Percentiles rank a stretch among this genome's conserved stretches.
These are phyloP conservation scores for Saccharomyces pastorianus DNA, from an alignment of 1,139 yeast species.

Conservation along the genomic window DNA sequence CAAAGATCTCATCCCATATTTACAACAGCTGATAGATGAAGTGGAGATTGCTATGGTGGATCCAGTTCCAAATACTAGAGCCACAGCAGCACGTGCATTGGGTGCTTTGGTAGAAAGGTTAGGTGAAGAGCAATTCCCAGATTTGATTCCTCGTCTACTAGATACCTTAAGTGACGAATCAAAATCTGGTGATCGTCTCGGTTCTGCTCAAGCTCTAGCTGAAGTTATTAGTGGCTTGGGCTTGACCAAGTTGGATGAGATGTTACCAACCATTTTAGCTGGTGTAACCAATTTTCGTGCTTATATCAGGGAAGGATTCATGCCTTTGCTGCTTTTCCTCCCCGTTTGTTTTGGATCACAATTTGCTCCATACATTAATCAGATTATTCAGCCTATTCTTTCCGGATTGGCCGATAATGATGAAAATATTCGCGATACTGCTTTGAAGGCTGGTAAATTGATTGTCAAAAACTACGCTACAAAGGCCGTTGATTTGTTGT, in stretches of 20 bases:
- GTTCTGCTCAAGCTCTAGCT: conserved; percentile 94
- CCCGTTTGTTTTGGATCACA: conserved; percentile 94
- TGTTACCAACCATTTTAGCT: conserved; percentile 71
- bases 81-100: conserved; percentile 94
- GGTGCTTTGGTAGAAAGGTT: conserved; percentile 93
- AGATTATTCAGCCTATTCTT: conserved; percentile 83
- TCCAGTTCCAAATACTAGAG: conserved; percentile 94
- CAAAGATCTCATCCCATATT: conserved; percentile 76
- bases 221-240: conserved; percentile 94
- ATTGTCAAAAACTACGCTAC: conserved; percentile 87
- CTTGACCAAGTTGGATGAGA: conserved; percentile 73
- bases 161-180: conserved; percentile 69
- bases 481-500: conserved; percentile 83
- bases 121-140: conserved; percentile 95
- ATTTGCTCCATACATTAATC: conserved; percentile 79
- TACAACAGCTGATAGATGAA: conserved; percentile 67
- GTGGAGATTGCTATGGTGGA: conserved; percentile 95
- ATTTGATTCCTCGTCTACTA: conserved; percentile 72
- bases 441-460: conserved; percentile 87
- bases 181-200: conserved; percentile 85
- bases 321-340: conserved; percentile 80
- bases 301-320: conserved; percentile 82
- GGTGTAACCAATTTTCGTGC: conserved; percentile 60
- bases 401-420: conserved; percentile 84
- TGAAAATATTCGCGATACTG: conserved; percentile 81